Evolutionary conservation across 805 yeast genomes (phyloP), one percentile per base, ranked within the genome.

Genomic region (Suhomyces xylopsoci): DNA sequence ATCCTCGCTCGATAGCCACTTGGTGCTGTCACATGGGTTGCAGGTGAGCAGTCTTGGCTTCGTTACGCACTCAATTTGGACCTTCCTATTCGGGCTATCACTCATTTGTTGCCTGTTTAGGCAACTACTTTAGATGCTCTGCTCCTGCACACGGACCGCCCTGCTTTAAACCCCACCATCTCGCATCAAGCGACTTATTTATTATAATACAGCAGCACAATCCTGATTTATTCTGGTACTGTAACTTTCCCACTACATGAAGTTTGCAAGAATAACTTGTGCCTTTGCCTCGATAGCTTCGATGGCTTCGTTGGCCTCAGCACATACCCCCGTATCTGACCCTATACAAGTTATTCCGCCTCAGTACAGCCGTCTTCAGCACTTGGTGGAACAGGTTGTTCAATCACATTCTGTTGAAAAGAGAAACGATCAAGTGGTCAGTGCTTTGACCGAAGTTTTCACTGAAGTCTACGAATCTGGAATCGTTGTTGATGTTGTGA

Each of bases 401-500:
- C 42, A 38, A 17, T 6, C 42, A 8, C 42, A 38, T 8, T 7
- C 22, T 5, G 42, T 19, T 17, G 42, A 38, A 17, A 38, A 38
- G 42, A 38, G 42, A 38, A 38, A 38, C 22, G 42, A 38, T 9
- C 24, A 17, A 17, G 24, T 19, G 24, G 42, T 34, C 20, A 22
- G 26, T 7, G 45, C 48, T 0, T 28, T 52, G 32, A 54, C 51
- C 30, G 40, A 32, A 25, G 44, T 51, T n/a, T 30, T 56, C 19
- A 40, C 30, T 15, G 22, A 49, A 1, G 65, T 68, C 3, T 60
- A 62, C 54, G 53, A 57, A 26, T 66, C 72, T 5, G 70, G 70
- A 3, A 56, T 68, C 12, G 51, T 68, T 19, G 41, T 57, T 9
- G 52, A 58, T 15, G 58, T 67, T 20, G 53, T 72, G 19, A 62